Percentiles rank a stretch among this genome's conserved stretches.
phyloP scores from a whole-genome alignment of 2,329 filamentous ascomycete genomes.

The Sarocladium brachiariae region DNA sequence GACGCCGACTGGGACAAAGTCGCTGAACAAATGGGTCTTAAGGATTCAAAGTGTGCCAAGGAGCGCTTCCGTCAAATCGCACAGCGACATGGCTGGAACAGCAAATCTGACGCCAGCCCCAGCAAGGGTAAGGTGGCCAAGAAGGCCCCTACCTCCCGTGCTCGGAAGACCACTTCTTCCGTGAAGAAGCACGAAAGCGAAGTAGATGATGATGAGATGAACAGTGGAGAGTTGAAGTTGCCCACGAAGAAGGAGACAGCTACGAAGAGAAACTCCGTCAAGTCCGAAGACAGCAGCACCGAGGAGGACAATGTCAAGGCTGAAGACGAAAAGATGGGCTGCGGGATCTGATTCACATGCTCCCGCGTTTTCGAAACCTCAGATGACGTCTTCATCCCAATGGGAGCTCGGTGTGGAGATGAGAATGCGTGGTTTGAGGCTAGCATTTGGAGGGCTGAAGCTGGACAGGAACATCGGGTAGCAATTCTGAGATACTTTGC shows the following conservation, averaged over 20 bases:
- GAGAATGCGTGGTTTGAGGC: too few species aligned
- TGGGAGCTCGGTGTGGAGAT: neutral
- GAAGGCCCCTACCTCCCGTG: conserved; percentile 4
- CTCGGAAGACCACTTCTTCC: conserved; percentile 13
- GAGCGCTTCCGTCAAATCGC: conserved; percentile 35
- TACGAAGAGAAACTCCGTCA: conserved; percentile 10
- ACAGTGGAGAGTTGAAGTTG: conserved; percentile 20
- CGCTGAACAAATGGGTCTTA: conserved; percentile 28
- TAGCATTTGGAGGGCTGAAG: too few species aligned
- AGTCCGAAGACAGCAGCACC: conserved; percentile 14
- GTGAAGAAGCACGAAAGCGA: conserved; percentile 2
- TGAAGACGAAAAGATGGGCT: conserved; percentile 15
- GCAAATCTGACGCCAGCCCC: conserved; percentile 11
- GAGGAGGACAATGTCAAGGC: conserved; percentile 18
- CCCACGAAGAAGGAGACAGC: conserved; percentile 10
- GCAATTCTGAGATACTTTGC: too few species aligned
- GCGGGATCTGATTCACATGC: conserved; percentile 10
- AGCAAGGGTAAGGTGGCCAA: conserved; percentile 17
- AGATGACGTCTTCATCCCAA: neutral
- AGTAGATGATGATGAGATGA: conserved; percentile 10
- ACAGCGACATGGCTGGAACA: conserved; percentile 33
- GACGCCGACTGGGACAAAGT: conserved; percentile 35
- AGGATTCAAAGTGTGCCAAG: conserved; percentile 34
- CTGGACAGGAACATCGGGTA: too few species aligned
- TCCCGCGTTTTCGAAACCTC: neutral